Evolutionary conservation across 345 rosid species (phyloP), one percentile per base, ranked within the genome.

Genomic region (Psidium guajava): DNA sequence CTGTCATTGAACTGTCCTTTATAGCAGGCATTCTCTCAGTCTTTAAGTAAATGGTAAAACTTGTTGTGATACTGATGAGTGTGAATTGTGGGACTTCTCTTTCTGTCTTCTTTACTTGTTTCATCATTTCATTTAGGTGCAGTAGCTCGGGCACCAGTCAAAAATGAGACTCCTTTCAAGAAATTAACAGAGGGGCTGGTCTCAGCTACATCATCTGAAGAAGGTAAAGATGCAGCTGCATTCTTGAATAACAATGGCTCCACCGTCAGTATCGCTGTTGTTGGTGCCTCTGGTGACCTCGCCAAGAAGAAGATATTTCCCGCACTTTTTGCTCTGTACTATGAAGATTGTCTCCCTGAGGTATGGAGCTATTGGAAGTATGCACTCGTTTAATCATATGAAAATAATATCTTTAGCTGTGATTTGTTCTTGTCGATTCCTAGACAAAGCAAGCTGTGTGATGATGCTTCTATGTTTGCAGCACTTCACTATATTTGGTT

Each of bases 261-360:
- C 50, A 89, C 98, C 56, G 98, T 97, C 87, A 95, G 98, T 87
- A 97, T 97, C 57, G 93, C 98, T 1, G 95, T 97, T 28, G 98
- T 97, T 84, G 99, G 99, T 87, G 99, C 99, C 56, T 97, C 99
- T 82, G 99, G 99, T 88, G 99, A 97, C 92, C 99, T 97, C 88
- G 99, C 99, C 54, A 97, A 97, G 94, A 97, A 97, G 89, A 97
- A 97, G 95, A 97, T 97, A 82, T 97, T 96, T 88, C 99, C 99
- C 51, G 98, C 99, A 49, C 99, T 97, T 81, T 97, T 97, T 82
- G 99, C 99, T 1, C 98, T 97, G 86, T 96, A 96, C 89, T 97
- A 97, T 27, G 99, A 97, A 93, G 98, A 64, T 81, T 96, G 94
- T 91, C 98, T 97, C 58, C 98, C 98, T 11, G 86, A 96, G 98